Conservation (phyloP, 148 eudicot species). For the Chenopodium quinoa region DNA sequence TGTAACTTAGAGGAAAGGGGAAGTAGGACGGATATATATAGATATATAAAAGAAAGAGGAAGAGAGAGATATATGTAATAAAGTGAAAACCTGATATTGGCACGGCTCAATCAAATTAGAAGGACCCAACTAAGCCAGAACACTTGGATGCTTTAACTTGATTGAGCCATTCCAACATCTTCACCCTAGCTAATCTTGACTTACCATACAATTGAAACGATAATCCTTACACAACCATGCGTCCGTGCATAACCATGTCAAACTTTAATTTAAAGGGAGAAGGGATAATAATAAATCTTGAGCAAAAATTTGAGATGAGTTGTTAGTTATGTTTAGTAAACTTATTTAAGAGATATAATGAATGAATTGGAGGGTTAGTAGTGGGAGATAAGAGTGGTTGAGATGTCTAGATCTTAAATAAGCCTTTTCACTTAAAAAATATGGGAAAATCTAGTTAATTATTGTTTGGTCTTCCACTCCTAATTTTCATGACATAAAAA, state of each 20-base stretch:
- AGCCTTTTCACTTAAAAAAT: not conserved
- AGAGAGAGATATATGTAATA: not conserved
- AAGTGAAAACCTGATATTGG: slow-evolving; percentile 55
- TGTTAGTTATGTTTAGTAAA: not conserved
- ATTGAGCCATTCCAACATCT: slow-evolving; percentile 74
- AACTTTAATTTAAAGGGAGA: not conserved
- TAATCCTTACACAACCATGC: not conserved
- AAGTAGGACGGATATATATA: too few species aligned
- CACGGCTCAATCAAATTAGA: slow-evolving; percentile 86
- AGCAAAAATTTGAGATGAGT: not conserved
- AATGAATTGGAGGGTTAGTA: slow-evolving; percentile 7
- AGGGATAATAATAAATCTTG: not conserved
- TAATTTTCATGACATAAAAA: slow-evolving; percentile 15
- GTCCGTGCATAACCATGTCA: not conserved
- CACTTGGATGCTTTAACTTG: slow-evolving; percentile 39
- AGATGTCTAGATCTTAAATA: slow-evolving; percentile 21
- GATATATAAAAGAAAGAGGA: not conserved
- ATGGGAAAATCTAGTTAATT: slow-evolving; percentile 8
- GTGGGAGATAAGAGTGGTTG: slow-evolving; percentile 25
- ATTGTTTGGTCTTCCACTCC: slow-evolving; percentile 14
- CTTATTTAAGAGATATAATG: not conserved
- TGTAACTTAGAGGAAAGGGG: too few species aligned
- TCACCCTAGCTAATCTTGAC: slow-evolving; percentile 11
- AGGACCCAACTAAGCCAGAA: slow-evolving; percentile 30
- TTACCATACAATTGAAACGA: not conserved